A percentile compares a stretch with the other conserved stretches of the same genome.
phyloP scores from a whole-genome alignment of 2,329 filamentous ascomycete genomes.

The Dryadomyces quercus-mongolicae region DNA sequence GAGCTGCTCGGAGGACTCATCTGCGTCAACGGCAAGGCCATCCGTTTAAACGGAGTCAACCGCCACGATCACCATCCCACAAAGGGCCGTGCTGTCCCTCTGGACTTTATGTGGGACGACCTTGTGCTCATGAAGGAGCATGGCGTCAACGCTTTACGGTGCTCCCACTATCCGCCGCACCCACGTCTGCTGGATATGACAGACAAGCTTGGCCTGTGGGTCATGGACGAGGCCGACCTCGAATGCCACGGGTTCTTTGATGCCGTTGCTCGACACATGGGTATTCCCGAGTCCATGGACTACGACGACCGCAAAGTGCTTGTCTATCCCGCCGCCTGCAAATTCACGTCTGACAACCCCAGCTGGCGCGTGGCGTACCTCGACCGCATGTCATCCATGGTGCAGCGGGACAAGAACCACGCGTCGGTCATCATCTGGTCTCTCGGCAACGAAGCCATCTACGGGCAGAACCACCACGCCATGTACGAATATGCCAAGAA shows the following conservation, averaged over 20 bases:
- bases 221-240: constrained; percentile 37
- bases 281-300: constrained; percentile 42
- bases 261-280: constrained; percentile 32
- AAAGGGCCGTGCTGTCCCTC: constrained; percentile 49
- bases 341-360: constrained; percentile 49
- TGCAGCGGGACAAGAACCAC: constrained; percentile 60
- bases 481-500: constrained; percentile 53
- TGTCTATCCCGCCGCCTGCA: constrained; percentile 39
- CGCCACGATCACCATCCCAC: constrained; percentile 58
- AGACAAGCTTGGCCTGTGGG: constrained; percentile 55
- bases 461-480: constrained; percentile 52
- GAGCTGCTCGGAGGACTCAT: constrained; percentile 49
- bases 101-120: constrained; percentile 49
- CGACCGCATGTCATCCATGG: constrained; percentile 51
- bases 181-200: constrained; percentile 45
- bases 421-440: constrained; percentile 62
- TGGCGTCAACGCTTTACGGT: constrained; percentile 60
- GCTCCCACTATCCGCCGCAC: constrained; percentile 57
- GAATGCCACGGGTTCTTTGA: constrained; percentile 44
- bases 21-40: constrained; percentile 48
- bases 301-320: constrained; percentile 48
- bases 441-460: constrained; percentile 62
- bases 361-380: constrained; percentile 52
- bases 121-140: constrained; percentile 56
- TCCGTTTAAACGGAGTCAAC: constrained; percentile 54